phyloP scores from a whole-genome alignment of 257 asterid species.

The Solanum ossicruentum region DNA sequence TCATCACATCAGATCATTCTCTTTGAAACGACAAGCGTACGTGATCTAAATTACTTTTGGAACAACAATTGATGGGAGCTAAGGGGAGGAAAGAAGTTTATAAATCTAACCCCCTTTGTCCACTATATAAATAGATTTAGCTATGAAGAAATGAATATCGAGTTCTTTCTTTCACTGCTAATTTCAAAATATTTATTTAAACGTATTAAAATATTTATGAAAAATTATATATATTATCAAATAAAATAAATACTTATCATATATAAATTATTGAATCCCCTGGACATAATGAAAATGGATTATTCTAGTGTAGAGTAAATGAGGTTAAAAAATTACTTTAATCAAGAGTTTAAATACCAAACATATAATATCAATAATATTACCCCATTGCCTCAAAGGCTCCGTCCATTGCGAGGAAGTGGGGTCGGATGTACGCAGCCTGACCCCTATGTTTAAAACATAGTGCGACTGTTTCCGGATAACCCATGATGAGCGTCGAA shows the following conservation, averaged over 20 bases:
- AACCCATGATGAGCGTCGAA: too few relatives aligned
- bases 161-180: neutral
- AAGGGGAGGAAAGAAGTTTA: neutral
- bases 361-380: too few relatives aligned
- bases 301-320: neutral
- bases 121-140: neutral
- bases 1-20: too few relatives aligned
- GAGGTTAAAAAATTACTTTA: neutral
- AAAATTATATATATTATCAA: neutral
- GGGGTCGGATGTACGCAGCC: too few relatives aligned
- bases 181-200: neutral
- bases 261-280: neutral
- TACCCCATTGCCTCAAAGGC: too few relatives aligned
- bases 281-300: neutral
- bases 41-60: neutral
- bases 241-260: neutral
- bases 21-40: too few relatives aligned
- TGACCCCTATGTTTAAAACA: too few relatives aligned
- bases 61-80: neutral
- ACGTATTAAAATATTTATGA: accelerated
- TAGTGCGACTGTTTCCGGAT: too few relatives aligned
- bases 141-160: neutral
- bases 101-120: neutral
- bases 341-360: too few relatives aligned
- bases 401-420: too few relatives aligned